Conservation (phyloP, 2,329 filamentous ascomycete species). For the Leptodontidium sp. region DNA sequence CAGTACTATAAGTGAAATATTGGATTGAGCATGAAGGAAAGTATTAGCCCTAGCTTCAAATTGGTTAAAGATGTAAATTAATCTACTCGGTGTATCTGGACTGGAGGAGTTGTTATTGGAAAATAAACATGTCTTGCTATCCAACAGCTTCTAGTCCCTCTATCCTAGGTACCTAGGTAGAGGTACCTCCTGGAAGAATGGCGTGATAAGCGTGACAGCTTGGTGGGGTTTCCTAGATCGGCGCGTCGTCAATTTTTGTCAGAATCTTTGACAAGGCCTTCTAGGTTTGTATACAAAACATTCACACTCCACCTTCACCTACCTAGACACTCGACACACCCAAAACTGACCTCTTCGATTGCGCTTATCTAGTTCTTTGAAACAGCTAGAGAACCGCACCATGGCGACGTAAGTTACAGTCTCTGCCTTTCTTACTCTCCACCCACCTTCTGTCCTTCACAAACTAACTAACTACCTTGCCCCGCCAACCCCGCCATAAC, state of each 20-base stretch:
- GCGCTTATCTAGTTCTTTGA: too few species aligned
- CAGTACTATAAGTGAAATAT: too few species aligned
- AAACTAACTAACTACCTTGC: constrained; percentile 27
- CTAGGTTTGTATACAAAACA: neutral
- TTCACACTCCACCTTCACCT: neutral
- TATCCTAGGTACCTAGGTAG: neutral
- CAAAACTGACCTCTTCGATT: too few species aligned
- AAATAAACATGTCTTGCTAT: too few species aligned
- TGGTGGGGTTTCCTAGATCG: constrained; percentile 11
- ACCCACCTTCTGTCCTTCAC: neutral
- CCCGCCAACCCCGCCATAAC: constrained; percentile 37
- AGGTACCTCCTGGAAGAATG: neutral
- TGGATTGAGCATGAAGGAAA: too few species aligned
- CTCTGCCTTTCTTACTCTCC: neutral
- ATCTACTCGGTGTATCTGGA: too few species aligned
- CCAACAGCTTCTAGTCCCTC: too few species aligned
- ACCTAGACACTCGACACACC: neutral
- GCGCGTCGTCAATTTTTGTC: neutral
- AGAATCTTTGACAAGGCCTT: neutral
- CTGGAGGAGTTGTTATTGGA: too few species aligned
- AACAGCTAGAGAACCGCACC: neutral
- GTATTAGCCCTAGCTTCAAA: too few species aligned
- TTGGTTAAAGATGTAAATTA: too few species aligned
- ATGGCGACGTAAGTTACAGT: constrained; percentile 43
- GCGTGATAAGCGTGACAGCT: constrained; percentile 17